Evolutionary conservation across 129 eudicot species (phyloP).

Genomic region (Deinandra increscens): DNA sequence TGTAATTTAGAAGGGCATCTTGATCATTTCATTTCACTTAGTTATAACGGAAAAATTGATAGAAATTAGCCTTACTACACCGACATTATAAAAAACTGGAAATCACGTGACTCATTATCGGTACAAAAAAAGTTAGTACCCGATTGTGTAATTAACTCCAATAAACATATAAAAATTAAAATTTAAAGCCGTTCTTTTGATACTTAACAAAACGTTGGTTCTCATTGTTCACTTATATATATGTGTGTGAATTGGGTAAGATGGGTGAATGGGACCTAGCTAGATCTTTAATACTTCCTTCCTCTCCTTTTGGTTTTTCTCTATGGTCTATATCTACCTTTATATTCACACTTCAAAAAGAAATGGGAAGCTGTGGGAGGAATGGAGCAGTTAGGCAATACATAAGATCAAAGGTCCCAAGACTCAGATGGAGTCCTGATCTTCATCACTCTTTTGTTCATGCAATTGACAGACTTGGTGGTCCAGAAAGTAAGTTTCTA

Average conservation of each 20-base stretch:
- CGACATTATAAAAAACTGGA: too few relatives aligned
- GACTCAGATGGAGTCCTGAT: slow-evolving; percentile 92
- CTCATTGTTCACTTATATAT: too few relatives aligned
- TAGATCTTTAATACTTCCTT: slow-evolving; percentile 18
- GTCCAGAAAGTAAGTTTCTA: slow-evolving; percentile 59
- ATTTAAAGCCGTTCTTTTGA: too few relatives aligned
- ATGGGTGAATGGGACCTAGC: slow-evolving; percentile 21
- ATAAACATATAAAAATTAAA: too few relatives aligned
- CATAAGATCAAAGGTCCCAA: slow-evolving; percentile 84
- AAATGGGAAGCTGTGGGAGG: slow-evolving; percentile 72
- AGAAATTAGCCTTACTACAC: too few relatives aligned
- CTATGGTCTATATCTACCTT: slow-evolving; percentile 18
- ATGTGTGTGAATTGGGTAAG: neutral
- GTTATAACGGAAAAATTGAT: too few relatives aligned
- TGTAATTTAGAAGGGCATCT: too few relatives aligned
- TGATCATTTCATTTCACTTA: too few relatives aligned
- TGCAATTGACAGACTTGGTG: slow-evolving; percentile 85
- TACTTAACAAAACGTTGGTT: too few relatives aligned
- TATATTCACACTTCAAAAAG: slow-evolving; percentile 8
- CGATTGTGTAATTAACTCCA: too few relatives aligned
- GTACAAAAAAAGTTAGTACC: too few relatives aligned
- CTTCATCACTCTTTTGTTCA: slow-evolving; percentile 86
- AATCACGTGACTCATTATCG: too few relatives aligned
- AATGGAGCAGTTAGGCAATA: slow-evolving; percentile 77
- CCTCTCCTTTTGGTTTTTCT: neutral